These are phyloP conservation scores for Larix sibirica DNA, from an alignment of 83 land plant species.

Conservation along the genomic window DNA sequence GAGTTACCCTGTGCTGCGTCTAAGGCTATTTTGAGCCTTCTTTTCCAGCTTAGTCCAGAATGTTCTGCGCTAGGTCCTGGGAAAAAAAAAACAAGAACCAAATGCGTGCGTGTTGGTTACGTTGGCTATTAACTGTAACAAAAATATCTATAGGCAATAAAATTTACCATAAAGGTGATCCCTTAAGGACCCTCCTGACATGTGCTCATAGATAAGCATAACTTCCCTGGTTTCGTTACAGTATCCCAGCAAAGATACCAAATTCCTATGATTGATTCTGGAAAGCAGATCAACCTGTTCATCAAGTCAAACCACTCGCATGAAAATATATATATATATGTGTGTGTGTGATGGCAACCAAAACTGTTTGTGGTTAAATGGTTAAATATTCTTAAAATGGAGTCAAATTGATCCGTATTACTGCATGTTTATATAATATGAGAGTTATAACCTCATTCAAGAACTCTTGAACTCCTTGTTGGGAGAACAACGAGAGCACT, in stretches of 20 bases:
- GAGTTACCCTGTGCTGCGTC: constrained; percentile 32
- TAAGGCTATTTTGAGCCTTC: constrained; percentile 23
- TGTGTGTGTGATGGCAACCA: too few relatives aligned
- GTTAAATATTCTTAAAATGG: too few relatives aligned
- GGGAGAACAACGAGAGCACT: neutral
- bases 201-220: constrained; percentile 32
- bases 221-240: constrained; percentile 20
- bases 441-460: constrained; percentile 7
- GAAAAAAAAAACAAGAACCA: too few relatives aligned
- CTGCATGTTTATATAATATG: neutral
- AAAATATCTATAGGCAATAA: neutral
- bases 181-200: constrained; percentile 26
- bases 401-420: too few relatives aligned
- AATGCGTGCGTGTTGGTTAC: neutral
- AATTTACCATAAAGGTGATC: constrained; percentile 21
- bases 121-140: too few relatives aligned
- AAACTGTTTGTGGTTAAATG: too few relatives aligned
- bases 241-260: constrained; percentile 33
- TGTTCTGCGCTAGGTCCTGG: neutral
- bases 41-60: constrained; percentile 17
- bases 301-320: neutral
- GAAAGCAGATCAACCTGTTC: constrained; percentile 24
- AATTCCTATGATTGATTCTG: constrained; percentile 33
- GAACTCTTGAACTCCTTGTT: neutral
- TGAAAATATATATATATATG: too few relatives aligned